Percentiles rank a stretch among this genome's conserved stretches.
These are phyloP conservation scores for Mangifera indica DNA, from an alignment of 345 rosid species.

Conservation along the genomic window DNA sequence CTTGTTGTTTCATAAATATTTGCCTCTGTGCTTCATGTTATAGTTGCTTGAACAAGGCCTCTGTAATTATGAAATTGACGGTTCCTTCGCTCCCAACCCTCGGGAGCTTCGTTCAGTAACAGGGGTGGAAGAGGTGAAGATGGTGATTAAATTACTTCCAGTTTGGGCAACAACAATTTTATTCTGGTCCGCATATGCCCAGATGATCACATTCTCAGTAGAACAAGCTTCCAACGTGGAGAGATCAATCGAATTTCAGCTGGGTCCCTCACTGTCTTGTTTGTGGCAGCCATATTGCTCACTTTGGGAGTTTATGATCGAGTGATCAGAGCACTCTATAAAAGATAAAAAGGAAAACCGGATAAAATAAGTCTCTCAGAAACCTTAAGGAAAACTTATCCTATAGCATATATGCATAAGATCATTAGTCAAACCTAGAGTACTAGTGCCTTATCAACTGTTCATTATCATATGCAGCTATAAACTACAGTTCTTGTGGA, in stretches of 20 bases:
- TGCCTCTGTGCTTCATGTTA: slow-evolving; percentile 6
- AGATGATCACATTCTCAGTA: slow-evolving; percentile 71
- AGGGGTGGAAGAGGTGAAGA: slow-evolving; percentile 63
- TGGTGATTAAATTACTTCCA: slow-evolving; percentile 51
- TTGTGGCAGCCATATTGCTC: slow-evolving; percentile 52
- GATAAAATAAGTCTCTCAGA: slow-evolving; percentile 16
- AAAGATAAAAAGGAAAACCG: slow-evolving; percentile 54
- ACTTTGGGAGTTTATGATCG: slow-evolving; percentile 54
- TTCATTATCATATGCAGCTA: background rate
- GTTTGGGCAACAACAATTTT: slow-evolving; percentile 66
- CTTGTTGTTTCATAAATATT: background rate
- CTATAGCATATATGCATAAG: too few species aligned
- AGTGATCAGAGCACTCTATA: slow-evolving; percentile 47
- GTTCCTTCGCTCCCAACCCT: slow-evolving; percentile 31
- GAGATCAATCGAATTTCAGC: slow-evolving; percentile 53
- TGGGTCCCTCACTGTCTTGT: slow-evolving; percentile 61
- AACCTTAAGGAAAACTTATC: too few species aligned
- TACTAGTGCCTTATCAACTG: background rate
- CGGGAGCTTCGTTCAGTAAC: slow-evolving; percentile 58
- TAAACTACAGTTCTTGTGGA: background rate
- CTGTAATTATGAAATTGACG: slow-evolving; percentile 37
- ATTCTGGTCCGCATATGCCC: slow-evolving; percentile 63
- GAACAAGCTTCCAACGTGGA: slow-evolving; percentile 73
- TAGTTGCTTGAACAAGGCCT: slow-evolving; percentile 63
- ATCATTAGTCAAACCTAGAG: background rate